Evolutionary conservation across 805 yeast species (phyloP), one percentile per base, ranked within the genome.

Genomic region (Saccharomyces cerevisiae): DNA sequence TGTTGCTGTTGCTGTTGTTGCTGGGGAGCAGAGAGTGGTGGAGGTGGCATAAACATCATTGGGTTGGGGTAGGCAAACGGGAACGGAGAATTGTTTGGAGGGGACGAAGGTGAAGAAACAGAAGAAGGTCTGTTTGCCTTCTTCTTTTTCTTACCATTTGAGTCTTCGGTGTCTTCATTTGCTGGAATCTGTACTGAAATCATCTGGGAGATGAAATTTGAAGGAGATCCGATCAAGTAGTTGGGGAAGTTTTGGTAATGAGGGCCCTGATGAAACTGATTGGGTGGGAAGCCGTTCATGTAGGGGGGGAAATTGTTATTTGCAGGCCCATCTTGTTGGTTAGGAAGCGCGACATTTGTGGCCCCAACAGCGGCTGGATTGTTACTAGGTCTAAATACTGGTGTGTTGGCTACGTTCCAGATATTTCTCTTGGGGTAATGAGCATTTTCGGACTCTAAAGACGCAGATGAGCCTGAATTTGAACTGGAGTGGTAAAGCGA

Each of bases 321-420:
- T 10, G 48, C 48, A 27, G 41, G 46, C 4, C 26, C 21, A 24
- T 26, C 31, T 21, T 30, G 48, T 17, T 50, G 48, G n/a, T 41
- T 50, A 21, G 32, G 32, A 11, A 26, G 36, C 13, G 9, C 9
- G 11, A 36, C 22, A 9, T 36, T 36, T 6, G 41, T 8, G 17
- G 32, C 31, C 21, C 29, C 41, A n/a, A 17, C 41, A 36, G 2
- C 13, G 8, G 46, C 27, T 22, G 24, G 11, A 31, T 50, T 52
- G 41, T 53, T 49, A n/a, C 41, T 32, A 29, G 69, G 71, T 52
- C 61, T 61, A 36, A 68, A 68, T 10, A 65, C 58, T 8, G 68
- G 69, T 2, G 64, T 65, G 26, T 55, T 53, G 3, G 68, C 66
- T 4, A 59, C 64, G 48, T 65, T 67, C 68, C 70, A 66, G 30